Evolutionary conservation across 2,329 filamentous ascomycete species (phyloP).

Genomic region (Delphinella strobiligena): DNA sequence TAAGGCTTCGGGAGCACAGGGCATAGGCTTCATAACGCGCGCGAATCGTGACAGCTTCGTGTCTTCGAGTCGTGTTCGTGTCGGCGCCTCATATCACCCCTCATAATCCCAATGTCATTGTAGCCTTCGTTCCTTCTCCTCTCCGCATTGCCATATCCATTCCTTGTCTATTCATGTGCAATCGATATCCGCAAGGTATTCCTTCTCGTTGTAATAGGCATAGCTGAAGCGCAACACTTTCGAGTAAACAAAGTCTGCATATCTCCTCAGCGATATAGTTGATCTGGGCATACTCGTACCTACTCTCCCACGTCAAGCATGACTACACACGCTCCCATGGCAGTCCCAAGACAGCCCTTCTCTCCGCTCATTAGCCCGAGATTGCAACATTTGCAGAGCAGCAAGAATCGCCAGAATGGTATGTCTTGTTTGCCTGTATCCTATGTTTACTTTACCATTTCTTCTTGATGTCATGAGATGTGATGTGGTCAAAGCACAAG

Average conservation of each 20-base stretch:
- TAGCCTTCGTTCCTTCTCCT: background rate
- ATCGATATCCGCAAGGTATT: background rate
- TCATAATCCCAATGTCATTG: background rate
- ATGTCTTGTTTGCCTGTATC: no score
- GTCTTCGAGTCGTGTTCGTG: background rate
- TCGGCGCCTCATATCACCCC: background rate
- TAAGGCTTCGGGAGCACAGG: no score
- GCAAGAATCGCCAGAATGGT: constrained; percentile 66
- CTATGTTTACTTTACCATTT: no score
- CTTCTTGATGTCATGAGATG: no score
- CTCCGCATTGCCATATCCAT: background rate
- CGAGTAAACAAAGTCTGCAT: constrained; percentile 1
- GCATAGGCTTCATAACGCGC: no score
- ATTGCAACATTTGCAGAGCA: constrained; percentile 58
- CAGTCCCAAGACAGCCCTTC: constrained; percentile 53
- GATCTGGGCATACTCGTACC: background rate
- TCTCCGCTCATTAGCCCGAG: constrained; percentile 58
- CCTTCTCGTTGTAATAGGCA: background rate
- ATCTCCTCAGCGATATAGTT: background rate
- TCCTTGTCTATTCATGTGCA: background rate
- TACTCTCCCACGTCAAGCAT: constrained; percentile 11
- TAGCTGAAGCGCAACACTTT: constrained; percentile 4
- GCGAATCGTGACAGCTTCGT: background rate
- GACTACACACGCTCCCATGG: constrained; percentile 19
- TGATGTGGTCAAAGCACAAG: no score